A percentile compares a stretch with the other conserved stretches of the same genome.
These are phyloP conservation scores for Candida krabiensis DNA, from an alignment of 805 yeast species.

Conservation along the genomic window DNA sequence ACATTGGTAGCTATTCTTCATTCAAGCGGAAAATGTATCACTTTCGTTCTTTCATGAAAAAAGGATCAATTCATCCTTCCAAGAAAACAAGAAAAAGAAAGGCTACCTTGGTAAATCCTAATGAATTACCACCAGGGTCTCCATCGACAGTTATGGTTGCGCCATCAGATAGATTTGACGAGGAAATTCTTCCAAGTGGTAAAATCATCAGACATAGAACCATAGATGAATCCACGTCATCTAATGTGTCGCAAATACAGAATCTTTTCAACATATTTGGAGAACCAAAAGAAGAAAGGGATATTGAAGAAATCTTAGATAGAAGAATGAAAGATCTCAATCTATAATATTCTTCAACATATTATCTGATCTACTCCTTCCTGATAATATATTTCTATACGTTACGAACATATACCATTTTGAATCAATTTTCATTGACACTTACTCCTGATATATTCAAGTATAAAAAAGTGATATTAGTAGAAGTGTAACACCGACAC, in stretches of 20 bases:
- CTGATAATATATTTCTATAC: no score
- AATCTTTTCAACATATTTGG: conserved; percentile 39
- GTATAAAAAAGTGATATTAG: no score
- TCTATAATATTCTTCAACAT: no score
- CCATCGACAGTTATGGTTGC: conserved; percentile 35
- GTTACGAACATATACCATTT: no score
- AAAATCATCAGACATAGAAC: conserved; percentile 47
- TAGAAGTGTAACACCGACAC: no score
- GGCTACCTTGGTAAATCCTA: conserved; percentile 44
- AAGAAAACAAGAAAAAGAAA: conserved; percentile 46
- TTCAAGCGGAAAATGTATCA: conserved; percentile 21
- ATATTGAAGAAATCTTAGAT: conserved; percentile 47
- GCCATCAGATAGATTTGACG: conserved; percentile 39
- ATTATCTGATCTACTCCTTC: no score
- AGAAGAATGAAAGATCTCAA: conserved; percentile 35
- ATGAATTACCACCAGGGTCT: conserved; percentile 53
- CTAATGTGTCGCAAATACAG: neutral
- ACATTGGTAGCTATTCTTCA: conserved; percentile 20
- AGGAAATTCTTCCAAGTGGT: conserved; percentile 75
- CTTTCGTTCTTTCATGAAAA: conserved; percentile 31
- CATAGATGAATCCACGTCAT: conserved; percentile 27
- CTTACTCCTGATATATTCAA: no score
- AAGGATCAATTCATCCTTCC: conserved; percentile 35
- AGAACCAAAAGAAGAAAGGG: conserved; percentile 44
- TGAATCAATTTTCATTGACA: no score